Percentiles rank a stretch among this genome's conserved stretches.
These are phyloP conservation scores for Penicillium sclerotigenum DNA, from an alignment of 2,329 filamentous ascomycete species.

Conservation along the genomic window DNA sequence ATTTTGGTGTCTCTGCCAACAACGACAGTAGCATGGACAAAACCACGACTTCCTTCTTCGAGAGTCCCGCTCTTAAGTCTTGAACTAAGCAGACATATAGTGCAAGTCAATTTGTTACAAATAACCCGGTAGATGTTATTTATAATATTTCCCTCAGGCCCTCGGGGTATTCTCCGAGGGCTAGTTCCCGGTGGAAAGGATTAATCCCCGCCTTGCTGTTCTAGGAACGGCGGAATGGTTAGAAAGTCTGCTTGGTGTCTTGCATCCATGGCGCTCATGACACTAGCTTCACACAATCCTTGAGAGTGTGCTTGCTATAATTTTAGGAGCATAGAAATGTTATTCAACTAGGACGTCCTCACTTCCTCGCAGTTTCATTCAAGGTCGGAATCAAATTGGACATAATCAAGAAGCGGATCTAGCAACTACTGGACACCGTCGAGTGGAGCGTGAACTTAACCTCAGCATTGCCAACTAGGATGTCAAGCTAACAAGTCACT, in stretches of 20 bases:
- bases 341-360: background rate
- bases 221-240: background rate
- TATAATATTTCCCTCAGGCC: background rate
- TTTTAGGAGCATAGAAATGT: too few species aligned
- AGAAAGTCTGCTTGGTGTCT: background rate
- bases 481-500: background rate
- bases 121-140: background rate
- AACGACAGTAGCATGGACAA: conserved; percentile 12
- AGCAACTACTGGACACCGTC: background rate
- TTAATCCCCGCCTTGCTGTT: background rate
- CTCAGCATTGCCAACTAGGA: background rate
- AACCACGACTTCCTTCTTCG: background rate
- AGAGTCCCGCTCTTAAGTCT: background rate
- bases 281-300: too few species aligned
- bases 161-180: background rate
- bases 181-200: background rate
- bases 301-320: too few species aligned
- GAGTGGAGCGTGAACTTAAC: background rate
- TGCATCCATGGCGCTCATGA: background rate
- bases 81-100: background rate
- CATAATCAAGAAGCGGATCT: background rate
- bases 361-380: background rate
- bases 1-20: conserved; percentile 1
- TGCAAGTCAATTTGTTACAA: background rate
- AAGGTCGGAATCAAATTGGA: background rate